phyloP scores from a whole-genome alignment of 148 eudicot species.

The Rhododendron ferrugineum region DNA sequence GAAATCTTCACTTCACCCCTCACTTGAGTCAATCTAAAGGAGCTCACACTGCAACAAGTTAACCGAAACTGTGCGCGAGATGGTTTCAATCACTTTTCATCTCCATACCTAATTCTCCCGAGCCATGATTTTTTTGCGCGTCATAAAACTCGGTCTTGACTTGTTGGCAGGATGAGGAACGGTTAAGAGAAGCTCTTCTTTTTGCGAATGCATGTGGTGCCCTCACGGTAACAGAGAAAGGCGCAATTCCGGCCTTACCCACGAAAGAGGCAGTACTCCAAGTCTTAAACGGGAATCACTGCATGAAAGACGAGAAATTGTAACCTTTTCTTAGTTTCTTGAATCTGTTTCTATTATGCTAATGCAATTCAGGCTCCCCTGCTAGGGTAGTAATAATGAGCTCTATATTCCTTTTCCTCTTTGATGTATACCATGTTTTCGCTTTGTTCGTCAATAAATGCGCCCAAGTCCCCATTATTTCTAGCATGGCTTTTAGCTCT shows the following conservation, averaged over 20 bases:
- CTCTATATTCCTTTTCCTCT: neutral
- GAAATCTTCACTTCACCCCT: neutral
- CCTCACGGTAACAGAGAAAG: slow-evolving; percentile 62
- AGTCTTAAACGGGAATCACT: slow-evolving; percentile 19
- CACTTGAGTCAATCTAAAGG: neutral
- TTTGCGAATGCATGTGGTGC: slow-evolving; percentile 93
- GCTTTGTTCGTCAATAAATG: neutral
- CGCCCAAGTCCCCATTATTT: neutral
- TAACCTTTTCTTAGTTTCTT: neutral
- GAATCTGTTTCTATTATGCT: neutral
- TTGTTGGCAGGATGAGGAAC: slow-evolving; percentile 57
- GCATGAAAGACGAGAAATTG: neutral
- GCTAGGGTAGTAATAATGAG: neutral
- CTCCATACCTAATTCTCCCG: neutral
- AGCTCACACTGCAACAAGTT: neutral
- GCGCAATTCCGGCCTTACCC: slow-evolving; percentile 81
- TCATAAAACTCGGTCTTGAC: neutral
- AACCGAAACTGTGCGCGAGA: neutral
- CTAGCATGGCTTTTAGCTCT: neutral
- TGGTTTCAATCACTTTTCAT: neutral
- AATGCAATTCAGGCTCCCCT: neutral
- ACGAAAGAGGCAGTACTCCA: slow-evolving; percentile 53
- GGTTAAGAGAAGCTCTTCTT: slow-evolving; percentile 50
- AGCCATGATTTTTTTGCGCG: neutral
- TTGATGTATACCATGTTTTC: neutral